A percentile compares a stretch with the other conserved stretches of the same genome.
Conservation (phyloP, 1,284 basidiomycete genomes). For the Ganoderma boninense region DNA sequence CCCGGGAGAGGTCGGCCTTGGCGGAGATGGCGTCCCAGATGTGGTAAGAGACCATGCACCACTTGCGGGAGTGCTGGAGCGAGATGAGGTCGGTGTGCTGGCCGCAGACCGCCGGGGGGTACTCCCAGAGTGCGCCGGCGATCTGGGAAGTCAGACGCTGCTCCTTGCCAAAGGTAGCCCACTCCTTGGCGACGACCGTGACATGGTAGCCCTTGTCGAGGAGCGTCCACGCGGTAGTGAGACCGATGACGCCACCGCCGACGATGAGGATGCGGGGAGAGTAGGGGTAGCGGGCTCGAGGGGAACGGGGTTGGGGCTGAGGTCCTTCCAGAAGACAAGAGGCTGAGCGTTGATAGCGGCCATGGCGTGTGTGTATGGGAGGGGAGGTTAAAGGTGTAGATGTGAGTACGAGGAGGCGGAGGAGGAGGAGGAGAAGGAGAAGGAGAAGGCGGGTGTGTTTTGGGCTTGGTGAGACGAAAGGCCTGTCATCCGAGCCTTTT, state of each 20-base stretch:
- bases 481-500: not conserved
- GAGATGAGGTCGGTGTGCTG: constrained; percentile 44
- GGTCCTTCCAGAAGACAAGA: constrained; percentile 23
- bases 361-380: constrained; percentile 4
- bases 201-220: constrained; percentile 44
- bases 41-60: constrained; percentile 46
- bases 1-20: constrained; percentile 26
- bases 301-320: constrained; percentile 9
- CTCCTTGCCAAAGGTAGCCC: constrained; percentile 31
- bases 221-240: constrained; percentile 43
- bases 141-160: constrained; percentile 44
- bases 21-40: constrained; percentile 37
- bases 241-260: constrained; percentile 39
- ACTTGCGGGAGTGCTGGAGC: constrained; percentile 41
- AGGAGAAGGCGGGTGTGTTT: not conserved
- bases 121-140: constrained; percentile 46
- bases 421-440: not conserved
- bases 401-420: not conserved
- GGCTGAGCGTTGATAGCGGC: constrained; percentile 5
- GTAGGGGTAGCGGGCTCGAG: constrained; percentile 18
- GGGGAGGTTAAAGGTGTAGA: not conserved
- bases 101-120: constrained; percentile 47
- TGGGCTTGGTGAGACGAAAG: not conserved
- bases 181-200: constrained; percentile 40
- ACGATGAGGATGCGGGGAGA: constrained; percentile 34